These are phyloP conservation scores for Pseudogymnoascus sp. DNA, from an alignment of 2,329 filamentous ascomycete species.

Conservation along the genomic window DNA sequence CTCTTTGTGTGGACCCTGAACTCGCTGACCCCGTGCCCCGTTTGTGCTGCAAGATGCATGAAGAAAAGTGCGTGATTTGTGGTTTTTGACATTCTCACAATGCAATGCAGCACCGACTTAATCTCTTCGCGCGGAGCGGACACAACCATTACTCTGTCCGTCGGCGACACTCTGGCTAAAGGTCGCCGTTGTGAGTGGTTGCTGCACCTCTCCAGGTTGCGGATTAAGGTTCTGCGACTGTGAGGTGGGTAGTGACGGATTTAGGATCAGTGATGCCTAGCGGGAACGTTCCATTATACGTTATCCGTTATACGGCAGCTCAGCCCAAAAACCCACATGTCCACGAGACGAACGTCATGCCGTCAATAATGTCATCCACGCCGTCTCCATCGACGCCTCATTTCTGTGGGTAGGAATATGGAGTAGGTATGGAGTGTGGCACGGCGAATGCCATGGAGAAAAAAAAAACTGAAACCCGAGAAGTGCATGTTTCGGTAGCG, in stretches of 20 bases:
- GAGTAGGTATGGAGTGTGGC: neutral
- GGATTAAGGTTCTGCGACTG: neutral
- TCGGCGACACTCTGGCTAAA: neutral
- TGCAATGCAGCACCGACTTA: neutral
- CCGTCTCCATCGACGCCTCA: neutral
- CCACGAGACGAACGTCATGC: neutral
- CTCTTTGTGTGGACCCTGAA: neutral
- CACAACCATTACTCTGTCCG: neutral
- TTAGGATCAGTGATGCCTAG: constrained; percentile 3
- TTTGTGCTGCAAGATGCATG: neutral
- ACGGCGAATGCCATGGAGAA: neutral
- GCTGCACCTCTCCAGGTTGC: neutral
- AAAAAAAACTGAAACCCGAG: neutral
- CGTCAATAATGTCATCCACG: neutral
- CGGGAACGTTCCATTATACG: neutral
- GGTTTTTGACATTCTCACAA: neutral
- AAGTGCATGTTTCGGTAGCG: neutral
- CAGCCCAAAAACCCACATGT: neutral
- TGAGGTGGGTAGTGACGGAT: neutral
- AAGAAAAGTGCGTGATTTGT: neutral
- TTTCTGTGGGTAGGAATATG: constrained; percentile 1
- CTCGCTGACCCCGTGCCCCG: neutral
- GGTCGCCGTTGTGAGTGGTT: neutral
- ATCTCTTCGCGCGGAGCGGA: neutral
- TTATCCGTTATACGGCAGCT: neutral